These are phyloP conservation scores for Cymbidium sinense DNA, from an alignment of 106 monocot species.

Conservation along the genomic window DNA sequence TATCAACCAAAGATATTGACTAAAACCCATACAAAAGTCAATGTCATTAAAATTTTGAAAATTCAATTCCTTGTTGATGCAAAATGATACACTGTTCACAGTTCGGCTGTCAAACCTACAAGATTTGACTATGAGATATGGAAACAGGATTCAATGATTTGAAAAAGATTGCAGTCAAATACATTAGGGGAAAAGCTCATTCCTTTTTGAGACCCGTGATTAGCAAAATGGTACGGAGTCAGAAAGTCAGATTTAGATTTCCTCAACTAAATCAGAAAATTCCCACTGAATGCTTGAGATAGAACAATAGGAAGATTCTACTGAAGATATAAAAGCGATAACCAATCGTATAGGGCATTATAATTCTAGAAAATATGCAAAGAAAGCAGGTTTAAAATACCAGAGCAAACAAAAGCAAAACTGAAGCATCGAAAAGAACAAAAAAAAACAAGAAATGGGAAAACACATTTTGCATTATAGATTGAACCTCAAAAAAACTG, in stretches of 20 bases:
- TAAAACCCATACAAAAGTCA: not conserved
- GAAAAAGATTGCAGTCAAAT: not conserved
- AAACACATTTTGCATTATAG: not conserved
- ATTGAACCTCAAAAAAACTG: not conserved
- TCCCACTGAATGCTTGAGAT: not conserved
- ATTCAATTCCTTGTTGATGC: not conserved
- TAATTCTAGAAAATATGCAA: not conserved
- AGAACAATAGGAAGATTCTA: not conserved
- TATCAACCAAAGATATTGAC: not conserved
- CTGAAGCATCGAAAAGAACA: not conserved
- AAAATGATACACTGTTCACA: not conserved
- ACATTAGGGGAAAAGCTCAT: not conserved
- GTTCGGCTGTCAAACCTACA: not conserved
- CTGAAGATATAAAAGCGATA: not conserved
- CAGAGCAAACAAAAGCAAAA: not conserved
- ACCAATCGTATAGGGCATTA: not conserved
- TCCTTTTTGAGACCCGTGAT: not conserved
- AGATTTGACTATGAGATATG: not conserved
- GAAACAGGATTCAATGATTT: not conserved
- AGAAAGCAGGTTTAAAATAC: not conserved
- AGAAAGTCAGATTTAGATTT: too few relatives aligned
- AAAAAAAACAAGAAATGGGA: not conserved
- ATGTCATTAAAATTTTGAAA: not conserved
- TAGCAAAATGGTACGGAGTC: not conserved
- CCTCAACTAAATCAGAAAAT: not conserved